Evolutionary conservation across 768 basidiomycete species (phyloP).

Genomic region (Exidia glandulosa): DNA sequence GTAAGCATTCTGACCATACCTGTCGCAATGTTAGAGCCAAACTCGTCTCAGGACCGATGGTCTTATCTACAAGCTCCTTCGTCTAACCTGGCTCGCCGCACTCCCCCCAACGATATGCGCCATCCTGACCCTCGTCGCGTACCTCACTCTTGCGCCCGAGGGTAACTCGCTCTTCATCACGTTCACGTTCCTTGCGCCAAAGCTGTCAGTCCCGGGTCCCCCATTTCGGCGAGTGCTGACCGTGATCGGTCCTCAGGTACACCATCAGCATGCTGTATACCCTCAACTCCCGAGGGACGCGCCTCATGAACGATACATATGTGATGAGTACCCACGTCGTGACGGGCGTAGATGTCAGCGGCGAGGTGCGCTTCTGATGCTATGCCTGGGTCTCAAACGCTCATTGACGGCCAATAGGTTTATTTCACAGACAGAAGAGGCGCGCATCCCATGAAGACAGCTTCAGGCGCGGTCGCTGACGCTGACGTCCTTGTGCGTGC

Average conservation of each 20-base stretch:
- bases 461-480: too few relatives aligned
- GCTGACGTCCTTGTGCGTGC: too few relatives aligned
- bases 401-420: too few relatives aligned
- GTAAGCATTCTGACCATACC: too few relatives aligned
- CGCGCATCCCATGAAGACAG: too few relatives aligned
- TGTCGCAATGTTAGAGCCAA: too few relatives aligned
- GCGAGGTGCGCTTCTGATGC: too few relatives aligned
- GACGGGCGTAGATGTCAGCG: too few relatives aligned
- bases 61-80: not conserved
- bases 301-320: not conserved
- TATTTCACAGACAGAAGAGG: too few relatives aligned
- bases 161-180: not conserved
- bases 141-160: not conserved
- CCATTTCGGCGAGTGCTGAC: not conserved
- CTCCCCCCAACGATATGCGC: not conserved
- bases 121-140: not conserved
- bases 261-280: not conserved
- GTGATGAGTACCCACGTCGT: too few relatives aligned
- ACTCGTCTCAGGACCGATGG: too few relatives aligned
- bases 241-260: not conserved
- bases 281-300: not conserved
- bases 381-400: too few relatives aligned
- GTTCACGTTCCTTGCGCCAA: not conserved
- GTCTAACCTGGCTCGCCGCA: not conserved
- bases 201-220: not conserved